A percentile compares a stretch with the other conserved stretches of the same genome.
Conservation (phyloP, 1,284 basidiomycete species). For the Apiotrichum siamense region DNA sequence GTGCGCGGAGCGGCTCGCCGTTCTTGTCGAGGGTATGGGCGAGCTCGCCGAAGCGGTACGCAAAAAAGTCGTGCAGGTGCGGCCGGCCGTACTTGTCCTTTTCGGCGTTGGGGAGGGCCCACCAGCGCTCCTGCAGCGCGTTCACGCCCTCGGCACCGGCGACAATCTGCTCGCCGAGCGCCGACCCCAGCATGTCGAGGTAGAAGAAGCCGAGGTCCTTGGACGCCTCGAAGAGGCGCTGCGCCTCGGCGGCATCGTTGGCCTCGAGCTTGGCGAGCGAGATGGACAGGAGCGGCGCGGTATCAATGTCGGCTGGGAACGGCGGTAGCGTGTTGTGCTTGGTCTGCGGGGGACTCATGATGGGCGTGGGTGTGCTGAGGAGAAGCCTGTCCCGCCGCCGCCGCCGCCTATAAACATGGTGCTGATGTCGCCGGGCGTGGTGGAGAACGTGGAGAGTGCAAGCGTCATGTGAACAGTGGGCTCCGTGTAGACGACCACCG, state of each 20-base stretch:
- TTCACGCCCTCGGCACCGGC: slow-evolving; percentile 20
- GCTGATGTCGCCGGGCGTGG: too few species aligned
- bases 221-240: slow-evolving; percentile 20
- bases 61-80: slow-evolving; percentile 23
- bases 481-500: too few species aligned
- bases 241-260: slow-evolving; percentile 14
- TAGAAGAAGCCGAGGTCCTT: slow-evolving; percentile 33
- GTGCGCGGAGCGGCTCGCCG: slow-evolving; percentile 12
- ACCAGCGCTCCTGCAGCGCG: slow-evolving; percentile 22
- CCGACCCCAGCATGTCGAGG: slow-evolving; percentile 22
- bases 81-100: slow-evolving; percentile 23
- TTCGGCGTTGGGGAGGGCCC: slow-evolving; percentile 20
- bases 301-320: slow-evolving; percentile 19
- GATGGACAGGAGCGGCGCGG: slow-evolving; percentile 26
- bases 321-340: slow-evolving; percentile 21
- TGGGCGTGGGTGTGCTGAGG: background rate
- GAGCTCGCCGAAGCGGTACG: slow-evolving; percentile 19
- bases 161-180: slow-evolving; percentile 22
- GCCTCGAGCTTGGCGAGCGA: slow-evolving; percentile 20
- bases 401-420: background rate
- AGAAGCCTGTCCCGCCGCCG: background rate
- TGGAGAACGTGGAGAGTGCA: too few species aligned
- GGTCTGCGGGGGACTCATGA: slow-evolving; percentile 11
- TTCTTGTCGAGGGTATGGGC: slow-evolving; percentile 2
- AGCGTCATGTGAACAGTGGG: too few species aligned